Percentiles rank a stretch among this genome's conserved stretches.
phyloP scores from a whole-genome alignment of 1,139 yeast species.

The Pneumocystis wakefieldiae region DNA sequence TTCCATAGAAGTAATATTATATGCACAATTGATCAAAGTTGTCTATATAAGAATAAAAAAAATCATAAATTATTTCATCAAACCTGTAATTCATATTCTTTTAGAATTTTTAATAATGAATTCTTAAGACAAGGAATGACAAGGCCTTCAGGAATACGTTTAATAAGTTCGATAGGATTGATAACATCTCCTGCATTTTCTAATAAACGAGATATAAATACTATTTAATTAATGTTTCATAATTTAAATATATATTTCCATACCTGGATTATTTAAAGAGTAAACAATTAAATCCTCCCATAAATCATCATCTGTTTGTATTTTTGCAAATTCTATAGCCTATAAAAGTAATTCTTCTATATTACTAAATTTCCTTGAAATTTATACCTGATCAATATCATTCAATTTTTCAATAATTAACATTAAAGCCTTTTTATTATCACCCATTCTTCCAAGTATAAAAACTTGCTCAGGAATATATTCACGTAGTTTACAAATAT shows the following conservation, averaged over 20 bases:
- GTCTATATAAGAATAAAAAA: not conserved
- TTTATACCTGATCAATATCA: constrained; percentile 39
- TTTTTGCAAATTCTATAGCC: constrained; percentile 70
- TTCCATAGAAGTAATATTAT: not conserved
- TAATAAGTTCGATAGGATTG: constrained; percentile 54
- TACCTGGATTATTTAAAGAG: constrained; percentile 48
- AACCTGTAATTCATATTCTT: constrained; percentile 37
- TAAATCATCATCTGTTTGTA: constrained; percentile 54
- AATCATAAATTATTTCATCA: not conserved
- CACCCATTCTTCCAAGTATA: constrained; percentile 71
- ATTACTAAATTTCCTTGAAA: not conserved
- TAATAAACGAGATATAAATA: constrained; percentile 58
- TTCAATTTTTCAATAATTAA: constrained; percentile 61
- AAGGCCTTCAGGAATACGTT: constrained; percentile 46
- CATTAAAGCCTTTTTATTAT: constrained; percentile 55
- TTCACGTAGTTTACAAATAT: constrained; percentile 40
- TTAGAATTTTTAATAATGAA: constrained; percentile 48
- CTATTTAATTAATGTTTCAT: constrained; percentile 10
- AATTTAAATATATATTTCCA: not conserved
- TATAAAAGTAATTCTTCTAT: constrained; percentile 18
- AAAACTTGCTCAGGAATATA: constrained; percentile 61
- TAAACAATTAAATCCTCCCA: constrained; percentile 66
- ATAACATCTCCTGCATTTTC: constrained; percentile 40
- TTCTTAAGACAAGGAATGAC: constrained; percentile 50
- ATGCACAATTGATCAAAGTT: not conserved